These are phyloP conservation scores for Penicillium pancosmium DNA, from an alignment of 495 filamentous ascomycete genomes.

Conservation along the genomic window DNA sequence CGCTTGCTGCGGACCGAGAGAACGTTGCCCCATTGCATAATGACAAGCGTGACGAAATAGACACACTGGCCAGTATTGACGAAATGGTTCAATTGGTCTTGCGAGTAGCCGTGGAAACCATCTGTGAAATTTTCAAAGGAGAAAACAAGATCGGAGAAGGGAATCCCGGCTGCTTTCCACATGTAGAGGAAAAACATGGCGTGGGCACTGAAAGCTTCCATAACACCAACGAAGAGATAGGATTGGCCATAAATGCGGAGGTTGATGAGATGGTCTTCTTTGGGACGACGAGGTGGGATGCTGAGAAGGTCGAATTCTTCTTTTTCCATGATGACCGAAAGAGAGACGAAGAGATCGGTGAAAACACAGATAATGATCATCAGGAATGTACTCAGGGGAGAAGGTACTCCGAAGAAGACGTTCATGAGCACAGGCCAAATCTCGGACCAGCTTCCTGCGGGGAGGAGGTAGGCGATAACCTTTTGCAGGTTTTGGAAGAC, in stretches of 20 bases:
- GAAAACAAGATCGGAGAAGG: slow-evolving; percentile 46
- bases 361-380: slow-evolving; percentile 77
- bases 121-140: slow-evolving; percentile 48
- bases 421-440: slow-evolving; percentile 77
- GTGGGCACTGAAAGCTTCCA: slow-evolving; percentile 51
- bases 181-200: slow-evolving; percentile 57
- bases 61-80: slow-evolving; percentile 60
- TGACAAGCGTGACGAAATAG: slow-evolving; percentile 74
- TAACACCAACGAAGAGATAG: slow-evolving; percentile 54
- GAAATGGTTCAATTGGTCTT: slow-evolving; percentile 44
- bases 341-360: slow-evolving; percentile 61
- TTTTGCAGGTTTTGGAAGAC: slow-evolving; percentile 64
- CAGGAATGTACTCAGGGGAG: slow-evolving; percentile 67
- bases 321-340: slow-evolving; percentile 67
- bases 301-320: slow-evolving; percentile 71
- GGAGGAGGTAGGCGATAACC: slow-evolving; percentile 60
- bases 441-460: slow-evolving; percentile 71
- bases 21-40: slow-evolving; percentile 56
- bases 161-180: slow-evolving; percentile 47
- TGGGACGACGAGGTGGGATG: slow-evolving; percentile 62
- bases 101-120: slow-evolving; percentile 51
- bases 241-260: slow-evolving; percentile 52
- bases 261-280: slow-evolving; percentile 60
- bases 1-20: slow-evolving; percentile 53
- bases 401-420: slow-evolving; percentile 70